Evolutionary conservation across 208 protist species (phyloP).

Genomic region (Trypanosoma avium): DNA sequence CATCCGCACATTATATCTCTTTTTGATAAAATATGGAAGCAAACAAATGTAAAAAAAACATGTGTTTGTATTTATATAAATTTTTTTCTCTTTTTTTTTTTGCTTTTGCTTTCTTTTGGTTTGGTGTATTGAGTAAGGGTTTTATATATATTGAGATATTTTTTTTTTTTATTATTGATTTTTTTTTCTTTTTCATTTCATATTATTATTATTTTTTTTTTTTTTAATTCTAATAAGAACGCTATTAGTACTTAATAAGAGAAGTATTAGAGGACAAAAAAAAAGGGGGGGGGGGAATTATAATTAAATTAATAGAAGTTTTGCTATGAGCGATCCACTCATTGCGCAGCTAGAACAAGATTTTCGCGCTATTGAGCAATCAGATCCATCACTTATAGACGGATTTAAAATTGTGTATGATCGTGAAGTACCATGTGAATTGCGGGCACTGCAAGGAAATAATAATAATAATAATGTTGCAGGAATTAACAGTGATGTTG

Average conservation of each 20-base stretch:
- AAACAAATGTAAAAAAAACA: too few relatives aligned
- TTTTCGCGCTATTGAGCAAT: constrained; percentile 90
- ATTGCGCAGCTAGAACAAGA: constrained; percentile 89
- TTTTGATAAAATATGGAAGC: too few relatives aligned
- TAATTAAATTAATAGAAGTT: neutral
- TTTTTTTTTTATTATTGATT: neutral
- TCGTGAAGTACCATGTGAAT: constrained; percentile 90
- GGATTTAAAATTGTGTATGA: constrained; percentile 90
- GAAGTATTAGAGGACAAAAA: too few relatives aligned
- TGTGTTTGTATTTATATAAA: too few relatives aligned
- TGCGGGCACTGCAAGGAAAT: constrained; percentile 67
- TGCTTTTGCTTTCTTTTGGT: too few relatives aligned
- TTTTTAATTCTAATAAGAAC: neutral
- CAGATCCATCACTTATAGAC: constrained; percentile 89
- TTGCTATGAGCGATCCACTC: constrained; percentile 58
- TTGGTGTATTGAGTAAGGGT: too few relatives aligned
- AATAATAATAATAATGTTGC: too few relatives aligned
- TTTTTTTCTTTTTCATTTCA: constrained; percentile 1
- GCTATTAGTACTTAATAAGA: too few relatives aligned
- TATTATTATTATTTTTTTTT: constrained; percentile 3
- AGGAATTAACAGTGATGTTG: constrained; percentile 72
- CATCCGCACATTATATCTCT: too few relatives aligned
- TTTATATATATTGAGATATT: too few relatives aligned
- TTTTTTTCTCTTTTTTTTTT: too few relatives aligned
- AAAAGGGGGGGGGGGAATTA: too few relatives aligned